Evolutionary conservation across 768 basidiomycete genomes (phyloP), one percentile per base, ranked within the genome.

Genomic region (Termitomyces sp.): DNA sequence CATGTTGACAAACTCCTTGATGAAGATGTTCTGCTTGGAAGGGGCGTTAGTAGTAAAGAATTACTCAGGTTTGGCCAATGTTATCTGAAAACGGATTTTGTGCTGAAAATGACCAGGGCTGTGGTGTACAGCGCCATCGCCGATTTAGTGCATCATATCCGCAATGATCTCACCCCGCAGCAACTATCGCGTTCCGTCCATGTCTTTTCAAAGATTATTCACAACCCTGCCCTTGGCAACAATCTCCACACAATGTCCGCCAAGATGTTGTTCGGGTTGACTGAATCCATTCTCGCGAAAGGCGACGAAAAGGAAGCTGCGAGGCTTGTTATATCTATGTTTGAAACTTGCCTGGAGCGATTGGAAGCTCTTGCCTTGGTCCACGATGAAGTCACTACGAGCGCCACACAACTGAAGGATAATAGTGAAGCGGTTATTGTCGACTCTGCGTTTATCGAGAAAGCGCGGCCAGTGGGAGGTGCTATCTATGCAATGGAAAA

Each of bases 71-170:
- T 56, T 36, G 43, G 32, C 16, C 29, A 15, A 33, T 9, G 33
- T 23, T 41, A 16, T 11, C 15, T 40, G 20, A 39, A n/a, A 16
- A 45, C 15, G 5, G 4, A 29, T 25, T 31, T 46, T 18, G 44
- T 49, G 56, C 36, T 64, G 33, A 46, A 50, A n/a, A 58, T 57
- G 16, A 23, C 15, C 63, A 90, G 91, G 51, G 83, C 89, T 2
- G 80, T 85, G 38, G 89, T 91, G 3, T 95, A 94, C 70, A 88
- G 86, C 55, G 88, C 91, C 44, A 83, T 96, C 6, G 94, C 94
- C 31, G 97, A 99, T 70, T 80, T 98, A 11, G 86, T 97, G 52
- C 94, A 98, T 65, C 93, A 97, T 64, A 80, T 95, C 54, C 88
- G 93, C 48, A 77, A 75, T 42, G 94, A 98, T 18, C 81, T 98